A percentile compares a stretch with the other conserved stretches of the same genome.
phyloP scores from a whole-genome alignment of 176 grass and related monocot species.

The Metroxylon sagu region DNA sequence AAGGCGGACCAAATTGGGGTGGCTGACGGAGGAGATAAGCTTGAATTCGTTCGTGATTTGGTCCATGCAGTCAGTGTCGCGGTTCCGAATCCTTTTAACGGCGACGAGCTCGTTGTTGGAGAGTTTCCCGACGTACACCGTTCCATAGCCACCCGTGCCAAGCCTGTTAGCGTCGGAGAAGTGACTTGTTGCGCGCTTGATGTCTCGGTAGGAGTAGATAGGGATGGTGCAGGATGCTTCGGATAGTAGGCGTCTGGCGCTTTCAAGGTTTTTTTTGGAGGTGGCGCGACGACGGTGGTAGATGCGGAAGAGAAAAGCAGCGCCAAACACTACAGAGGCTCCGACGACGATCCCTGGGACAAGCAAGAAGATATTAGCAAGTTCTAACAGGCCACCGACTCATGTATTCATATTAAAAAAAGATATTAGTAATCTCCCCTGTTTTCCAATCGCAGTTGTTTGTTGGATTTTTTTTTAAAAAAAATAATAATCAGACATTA shows the following conservation, averaged over 20 bases:
- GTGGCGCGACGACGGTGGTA: conserved; percentile 3
- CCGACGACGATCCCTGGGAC: conserved; percentile 28
- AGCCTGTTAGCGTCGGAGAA: conserved; percentile 66
- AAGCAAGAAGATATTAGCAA: too few species aligned
- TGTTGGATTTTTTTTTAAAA: too few species aligned
- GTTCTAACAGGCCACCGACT: too few species aligned
- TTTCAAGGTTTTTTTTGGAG: conserved; percentile 1
- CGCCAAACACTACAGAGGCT: neutral
- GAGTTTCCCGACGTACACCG: conserved; percentile 80
- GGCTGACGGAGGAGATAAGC: conserved; percentile 73
- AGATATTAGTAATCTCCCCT: too few species aligned
- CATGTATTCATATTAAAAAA: too few species aligned
- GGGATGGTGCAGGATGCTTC: conserved; percentile 49
- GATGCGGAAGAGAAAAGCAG: conserved; percentile 23
- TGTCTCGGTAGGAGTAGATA: conserved; percentile 61
- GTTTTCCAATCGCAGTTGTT: too few species aligned
- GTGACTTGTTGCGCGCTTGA: conserved; percentile 60
- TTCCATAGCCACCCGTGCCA: conserved; percentile 74
- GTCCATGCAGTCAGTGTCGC: conserved; percentile 5
- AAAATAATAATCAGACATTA: too few species aligned
- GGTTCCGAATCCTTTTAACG: conserved; percentile 67
- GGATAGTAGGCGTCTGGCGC: conserved; percentile 31
- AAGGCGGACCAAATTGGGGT: conserved; percentile 74
- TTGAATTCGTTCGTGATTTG: conserved; percentile 69
- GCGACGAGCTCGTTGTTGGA: conserved; percentile 39